Base-by-base conservation (phyloP, 2,329 filamentous ascomycete genomes). In the Aspergillus alliaceus region DNA sequence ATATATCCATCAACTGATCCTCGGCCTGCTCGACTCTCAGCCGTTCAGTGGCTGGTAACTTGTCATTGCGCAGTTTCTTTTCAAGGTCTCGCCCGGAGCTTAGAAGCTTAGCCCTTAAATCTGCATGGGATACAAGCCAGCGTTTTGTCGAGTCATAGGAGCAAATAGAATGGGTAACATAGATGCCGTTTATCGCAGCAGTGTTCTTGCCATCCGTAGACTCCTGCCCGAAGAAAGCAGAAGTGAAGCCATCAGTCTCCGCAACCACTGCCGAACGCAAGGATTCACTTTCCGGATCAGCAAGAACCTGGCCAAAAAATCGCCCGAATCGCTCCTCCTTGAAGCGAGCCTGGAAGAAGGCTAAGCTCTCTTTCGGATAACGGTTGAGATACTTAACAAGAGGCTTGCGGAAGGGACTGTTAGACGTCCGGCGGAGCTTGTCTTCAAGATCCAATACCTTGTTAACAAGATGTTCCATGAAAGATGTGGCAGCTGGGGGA, bases 301-400 rank as follows among this genome's bases (percentile, higher is more conserved):
- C 82, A 22, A 99, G 82, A 14, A 96, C 86, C 71, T 99, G 95
- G 0, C 91, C 90, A 62, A 99, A 86, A 73, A 99, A 91, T 15
- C 95, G 87, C 3, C 96, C 95, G 67, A 96, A 96, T 59, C 87
- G 90, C 67, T 93, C 84, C 50, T 98, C 90, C 58, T 91, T 89
- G 54, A 98, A 80, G 66, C 88, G 90, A 24, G 84, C 83, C n/a
- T 89, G 80, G 62, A 98, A 88, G 67, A 92, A 89, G 1, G 82
- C 77, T 88, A 92, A 96, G 5, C 93, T 86, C 68, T 99, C 93
- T 61, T 90, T 89, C 0, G 95, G 88, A 69, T 98, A 99, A 58
- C 92, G 86, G 73, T 96, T 96, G 60, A 99, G 83, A 71, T 96
- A 99, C 69, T 91, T 91, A 73, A 96, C 92, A 20, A 99, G 83